Base-by-base conservation (phyloP, 305 asterid species). In the Plantago coronopus region DNA sequence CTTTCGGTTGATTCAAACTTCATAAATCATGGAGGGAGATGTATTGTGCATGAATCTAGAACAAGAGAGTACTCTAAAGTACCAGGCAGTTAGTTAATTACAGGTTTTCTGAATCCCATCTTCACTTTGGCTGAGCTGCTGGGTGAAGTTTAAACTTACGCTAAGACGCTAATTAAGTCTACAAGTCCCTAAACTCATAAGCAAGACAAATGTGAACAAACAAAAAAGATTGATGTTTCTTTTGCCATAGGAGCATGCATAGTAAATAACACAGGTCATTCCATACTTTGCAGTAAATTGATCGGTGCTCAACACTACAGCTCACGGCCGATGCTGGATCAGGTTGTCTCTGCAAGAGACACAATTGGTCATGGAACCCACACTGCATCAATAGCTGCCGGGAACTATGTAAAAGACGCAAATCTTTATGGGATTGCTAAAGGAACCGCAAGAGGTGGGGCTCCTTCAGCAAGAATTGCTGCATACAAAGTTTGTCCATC, bases 301-400 rank as follows among this genome's bases (percentile, higher is more conserved):
- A 80, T 83, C 5, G 84, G 89, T 44, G 84, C 83, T 15, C 69
- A 78, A 0, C 55, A 10, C 61, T 74, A 83, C 54, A 23, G 11
- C 34, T 0, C 20, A 1, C 5, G 4, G 1, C 0, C 3, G 0
- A 23, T 58, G 20, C 40, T 18, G 2, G 31, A n/a, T n/a, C n/a
- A 40, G 34, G 34, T 27, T 3, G n/a, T 2, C 0, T 47, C 73
- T 0, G 70, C 76, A 2, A 60, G 78, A 51, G 83, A 79, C 17
- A 2, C 1, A 0, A 8, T 10, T 0, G 86, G 89, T 13, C 89
- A 79, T 48, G 89, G 89, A 19, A 46, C 77, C n/a, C 85, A 79
- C 59, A 72, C 79, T 1, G 83, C 89, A 20, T 82, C 89, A 1
- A 82, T 58, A 48, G 89, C 82, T 42, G 83, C 86, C 0, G 89